Conservation (phyloP, 192 early-diverging fungal species). For the Gamsiella multidivaricata region DNA sequence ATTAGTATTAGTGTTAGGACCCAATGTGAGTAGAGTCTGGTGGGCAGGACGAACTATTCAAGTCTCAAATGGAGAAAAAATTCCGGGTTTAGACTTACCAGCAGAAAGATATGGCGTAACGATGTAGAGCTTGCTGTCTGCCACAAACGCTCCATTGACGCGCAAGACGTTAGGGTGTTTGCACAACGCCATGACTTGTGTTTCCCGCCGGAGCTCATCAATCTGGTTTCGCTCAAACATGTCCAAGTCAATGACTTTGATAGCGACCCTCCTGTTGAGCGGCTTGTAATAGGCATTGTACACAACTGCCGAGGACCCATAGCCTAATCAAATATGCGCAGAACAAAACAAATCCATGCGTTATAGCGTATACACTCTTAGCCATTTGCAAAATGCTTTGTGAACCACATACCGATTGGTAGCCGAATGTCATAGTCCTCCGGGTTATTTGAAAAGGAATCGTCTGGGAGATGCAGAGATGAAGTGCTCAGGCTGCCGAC, state of each 20-base stretch:
- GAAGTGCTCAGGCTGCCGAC: conserved; percentile 16
- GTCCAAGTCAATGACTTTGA: conserved; percentile 92
- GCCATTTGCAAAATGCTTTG: background rate
- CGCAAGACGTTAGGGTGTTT: conserved; percentile 87
- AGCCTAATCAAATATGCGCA: conserved; percentile 63
- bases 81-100: conserved; percentile 64
- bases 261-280: conserved; percentile 72
- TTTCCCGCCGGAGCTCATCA: conserved; percentile 88
- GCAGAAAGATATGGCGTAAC: conserved; percentile 85
- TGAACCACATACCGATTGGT: conserved; percentile 28
- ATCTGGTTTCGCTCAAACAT: conserved; percentile 93
- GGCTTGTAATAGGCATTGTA: conserved; percentile 85
- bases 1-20: too few relatives aligned
- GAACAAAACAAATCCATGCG: background rate
- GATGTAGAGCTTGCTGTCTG: conserved; percentile 82
- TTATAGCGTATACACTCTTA: background rate
- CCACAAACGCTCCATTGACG: conserved; percentile 87
- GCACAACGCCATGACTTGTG: conserved; percentile 86
- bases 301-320: conserved; percentile 89
- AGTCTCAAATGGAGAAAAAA: too few relatives aligned
- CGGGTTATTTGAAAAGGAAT: conserved; percentile 47
- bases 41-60: too few relatives aligned
- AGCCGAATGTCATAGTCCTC: conserved; percentile 50
- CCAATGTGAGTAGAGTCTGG: too few relatives aligned
- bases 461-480: conserved; percentile 16